Percentiles rank a stretch among this genome's conserved stretches.
Evolutionary conservation across 176 grass and related monocot genomes (phyloP).

Genomic region (Pontederia crassipes): DNA sequence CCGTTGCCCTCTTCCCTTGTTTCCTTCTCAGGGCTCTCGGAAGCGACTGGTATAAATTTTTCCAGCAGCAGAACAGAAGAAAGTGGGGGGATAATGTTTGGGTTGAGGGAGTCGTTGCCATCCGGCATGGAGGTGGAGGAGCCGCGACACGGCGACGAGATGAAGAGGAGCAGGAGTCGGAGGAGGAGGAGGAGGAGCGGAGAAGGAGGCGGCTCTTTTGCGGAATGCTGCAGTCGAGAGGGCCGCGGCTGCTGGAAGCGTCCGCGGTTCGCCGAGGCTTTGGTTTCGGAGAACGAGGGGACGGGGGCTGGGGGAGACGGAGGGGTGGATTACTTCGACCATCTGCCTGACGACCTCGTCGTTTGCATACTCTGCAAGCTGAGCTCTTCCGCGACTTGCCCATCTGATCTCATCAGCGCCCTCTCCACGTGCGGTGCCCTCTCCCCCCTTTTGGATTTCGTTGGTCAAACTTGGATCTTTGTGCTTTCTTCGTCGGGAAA

Average conservation of each 20-base stretch:
- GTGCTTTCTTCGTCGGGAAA: neutral
- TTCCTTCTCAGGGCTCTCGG: too few relatives aligned
- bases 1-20: too few relatives aligned
- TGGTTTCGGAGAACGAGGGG: neutral
- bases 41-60: too few relatives aligned
- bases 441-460: neutral
- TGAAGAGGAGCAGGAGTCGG: too few relatives aligned
- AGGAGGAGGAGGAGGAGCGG: neutral
- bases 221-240: neutral
- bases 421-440: slow-evolving; percentile 20
- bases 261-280: neutral
- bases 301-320: too few relatives aligned
- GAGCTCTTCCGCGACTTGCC: slow-evolving; percentile 9
- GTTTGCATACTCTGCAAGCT: slow-evolving; percentile 32
- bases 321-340: slow-evolving; percentile 35
- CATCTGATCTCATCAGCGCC: slow-evolving; percentile 35
- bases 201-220: slow-evolving; percentile 2
- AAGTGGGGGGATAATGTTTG: too few relatives aligned
- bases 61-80: too few relatives aligned
- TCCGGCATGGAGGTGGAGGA: too few relatives aligned
- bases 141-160: too few relatives aligned
- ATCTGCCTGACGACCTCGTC: slow-evolving; percentile 56
- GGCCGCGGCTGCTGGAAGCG: neutral
- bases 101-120: too few relatives aligned
- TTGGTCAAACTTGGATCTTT: neutral